Base-by-base conservation (phyloP, 257 asterid genomes). In the Paulownia fortunei region DNA sequence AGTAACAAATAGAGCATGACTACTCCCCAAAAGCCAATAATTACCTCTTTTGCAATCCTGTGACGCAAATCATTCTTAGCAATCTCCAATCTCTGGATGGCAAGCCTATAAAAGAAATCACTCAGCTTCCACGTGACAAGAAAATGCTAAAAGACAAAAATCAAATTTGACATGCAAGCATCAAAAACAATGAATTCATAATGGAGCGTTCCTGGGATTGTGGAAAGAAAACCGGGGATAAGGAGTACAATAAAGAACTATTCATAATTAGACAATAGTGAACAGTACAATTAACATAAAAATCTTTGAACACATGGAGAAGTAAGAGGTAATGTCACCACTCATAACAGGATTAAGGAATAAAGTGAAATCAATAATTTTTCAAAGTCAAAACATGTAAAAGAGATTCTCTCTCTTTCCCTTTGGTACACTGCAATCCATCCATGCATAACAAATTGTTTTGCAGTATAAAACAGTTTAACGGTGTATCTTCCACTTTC, bases 11-110 rank as follows among this genome's bases (percentile, higher is more conserved):
- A 79, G 44, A 60, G 51, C 30, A 69, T 23, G 34, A 64, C 63
- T 34, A 72, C 42, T 41, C 68, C 58, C 26, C 51, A 73, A 79
- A 42, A 74, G 62, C 62, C 61, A 63, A 79, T 76, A 63, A 16
- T 63, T 82, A 94, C 99, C 94, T 94, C 99, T 86, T 92, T 94
- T 13, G 97, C 97, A 79, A 94, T 94, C 83, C 97, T 88, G 69
- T 92, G 97, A 52, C 94, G 91, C 88, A 94, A 83, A 83, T 94
- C 98, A 89, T 87, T 92, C 88, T 94, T 94, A 18, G 97, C 86
- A 55, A 87, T 84, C 88, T 94, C 99, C 80, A 92, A 89, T 82
- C 97, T 91, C 87, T 91, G 99, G 86, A 94, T 89, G 63, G 97
- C 94, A 86, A 94, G 90, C 88, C 98, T 94, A 80, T 21, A 52